Percentiles rank a stretch among this genome's conserved stretches.
phyloP scores from a whole-genome alignment of 2,329 filamentous ascomycete species.

The Calonectria honghensis region DNA sequence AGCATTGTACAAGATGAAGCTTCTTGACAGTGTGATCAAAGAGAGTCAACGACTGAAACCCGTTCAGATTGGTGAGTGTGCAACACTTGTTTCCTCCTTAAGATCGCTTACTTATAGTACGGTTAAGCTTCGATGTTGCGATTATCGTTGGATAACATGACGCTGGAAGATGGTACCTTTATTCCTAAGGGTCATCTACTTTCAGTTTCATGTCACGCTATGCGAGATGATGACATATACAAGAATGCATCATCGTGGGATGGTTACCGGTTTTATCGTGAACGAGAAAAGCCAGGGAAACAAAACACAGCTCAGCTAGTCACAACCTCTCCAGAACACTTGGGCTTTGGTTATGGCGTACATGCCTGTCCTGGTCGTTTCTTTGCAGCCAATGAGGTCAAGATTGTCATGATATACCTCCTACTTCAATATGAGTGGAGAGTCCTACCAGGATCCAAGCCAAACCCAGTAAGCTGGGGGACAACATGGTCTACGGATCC shows the following conservation, averaged over 20 bases:
- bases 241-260: constrained; percentile 5
- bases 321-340: neutral
- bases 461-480: neutral
- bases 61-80: neutral
- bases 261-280: constrained; percentile 1
- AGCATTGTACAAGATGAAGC: constrained; percentile 8
- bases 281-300: neutral
- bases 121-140: neutral
- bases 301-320: neutral
- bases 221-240: constrained; percentile 9
- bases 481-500: neutral
- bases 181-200: constrained; percentile 7
- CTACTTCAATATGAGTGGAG: constrained; percentile 12
- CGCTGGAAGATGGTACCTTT: neutral
- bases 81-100: neutral
- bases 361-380: constrained; percentile 9
- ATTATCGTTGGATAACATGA: neutral
- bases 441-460: neutral
- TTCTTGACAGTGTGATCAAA: constrained; percentile 12
- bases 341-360: constrained; percentile 3
- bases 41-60: constrained; percentile 6
- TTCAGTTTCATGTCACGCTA: neutral
- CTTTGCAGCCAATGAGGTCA: constrained; percentile 9
- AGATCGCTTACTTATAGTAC: neutral
- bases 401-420: constrained; percentile 9